Percentiles rank a stretch among this genome's conserved stretches.
These are phyloP conservation scores for Elongisporangium undulatum DNA, from an alignment of 352 stramenopile genomes.

Conservation along the genomic window DNA sequence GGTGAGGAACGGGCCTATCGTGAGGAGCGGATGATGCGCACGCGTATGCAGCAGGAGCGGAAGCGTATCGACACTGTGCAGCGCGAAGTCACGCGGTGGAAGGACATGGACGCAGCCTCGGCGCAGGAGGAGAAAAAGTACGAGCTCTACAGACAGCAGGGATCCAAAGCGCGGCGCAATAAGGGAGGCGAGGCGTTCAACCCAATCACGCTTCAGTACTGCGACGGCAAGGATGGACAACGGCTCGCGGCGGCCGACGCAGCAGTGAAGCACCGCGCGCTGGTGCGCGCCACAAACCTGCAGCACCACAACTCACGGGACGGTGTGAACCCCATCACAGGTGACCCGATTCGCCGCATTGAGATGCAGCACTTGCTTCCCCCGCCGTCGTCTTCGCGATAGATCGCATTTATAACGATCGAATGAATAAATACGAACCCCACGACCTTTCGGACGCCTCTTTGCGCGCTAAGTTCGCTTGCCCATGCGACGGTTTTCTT, in stretches of 20 bases:
- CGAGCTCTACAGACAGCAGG: conserved; percentile 47
- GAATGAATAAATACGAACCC: neutral
- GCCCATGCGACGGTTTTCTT: neutral
- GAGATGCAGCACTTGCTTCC: conserved; percentile 48
- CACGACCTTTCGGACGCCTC: neutral
- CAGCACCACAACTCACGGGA: conserved; percentile 76
- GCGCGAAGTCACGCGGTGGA: conserved; percentile 82
- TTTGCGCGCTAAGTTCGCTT: neutral
- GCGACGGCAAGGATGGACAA: conserved; percentile 77
- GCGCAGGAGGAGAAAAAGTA: conserved; percentile 69
- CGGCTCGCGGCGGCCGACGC: conserved; percentile 62
- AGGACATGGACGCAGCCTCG: conserved; percentile 63
- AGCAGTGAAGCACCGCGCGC: conserved; percentile 66
- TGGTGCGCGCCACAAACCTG: conserved; percentile 76
- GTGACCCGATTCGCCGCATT: conserved; percentile 44
- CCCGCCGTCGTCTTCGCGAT: conserved; percentile 9
- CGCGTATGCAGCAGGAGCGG: conserved; percentile 58
- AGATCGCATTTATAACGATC: neutral
- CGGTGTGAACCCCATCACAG: conserved; percentile 87
- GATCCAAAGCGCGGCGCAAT: conserved; percentile 85
- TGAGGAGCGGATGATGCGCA: conserved; percentile 42
- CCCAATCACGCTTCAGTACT: conserved; percentile 84
- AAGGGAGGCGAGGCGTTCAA: conserved; percentile 86
- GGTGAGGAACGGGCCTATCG: conserved; percentile 72
- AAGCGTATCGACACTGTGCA: conserved; percentile 56